A percentile compares a stretch with the other conserved stretches of the same genome.
Conservation (phyloP, 2,329 filamentous ascomycete genomes). For the Westerdykella aurantiaca region DNA sequence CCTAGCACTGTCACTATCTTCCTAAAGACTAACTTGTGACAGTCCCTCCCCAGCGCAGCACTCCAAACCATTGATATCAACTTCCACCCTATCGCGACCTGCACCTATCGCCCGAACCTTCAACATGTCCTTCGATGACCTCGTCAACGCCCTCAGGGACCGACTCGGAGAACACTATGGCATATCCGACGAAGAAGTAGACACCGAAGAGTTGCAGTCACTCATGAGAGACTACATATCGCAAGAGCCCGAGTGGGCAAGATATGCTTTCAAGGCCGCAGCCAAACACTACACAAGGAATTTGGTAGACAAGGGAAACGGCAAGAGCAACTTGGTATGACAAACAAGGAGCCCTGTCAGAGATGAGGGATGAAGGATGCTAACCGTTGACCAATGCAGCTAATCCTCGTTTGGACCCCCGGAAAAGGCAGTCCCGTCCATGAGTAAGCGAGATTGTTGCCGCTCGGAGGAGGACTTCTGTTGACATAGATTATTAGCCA, state of each 20-base stretch:
- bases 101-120: not conserved
- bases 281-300: constrained; percentile 76
- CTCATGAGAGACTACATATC: constrained; percentile 73
- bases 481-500: constrained; percentile 25
- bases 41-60: too few relatives aligned
- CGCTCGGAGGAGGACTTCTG: not conserved
- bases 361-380: constrained; percentile 13
- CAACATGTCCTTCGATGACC: constrained; percentile 53
- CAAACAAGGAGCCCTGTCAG: constrained; percentile 5
- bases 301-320: constrained; percentile 84
- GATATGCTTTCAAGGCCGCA: constrained; percentile 67
- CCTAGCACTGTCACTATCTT: too few relatives aligned
- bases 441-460: constrained; percentile 45
- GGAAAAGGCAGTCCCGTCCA: constrained; percentile 80
- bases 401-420: constrained; percentile 85
- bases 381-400: constrained; percentile 43
- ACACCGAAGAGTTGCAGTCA: constrained; percentile 63
- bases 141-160: constrained; percentile 67
- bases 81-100: too few relatives aligned
- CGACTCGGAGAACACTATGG: constrained; percentile 76
- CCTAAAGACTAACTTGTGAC: too few relatives aligned
- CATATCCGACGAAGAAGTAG: constrained; percentile 73
- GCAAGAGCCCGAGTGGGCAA: constrained; percentile 62
- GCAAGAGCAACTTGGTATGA: constrained; percentile 66
- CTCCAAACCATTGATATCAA: too few relatives aligned